Evolutionary conservation across 2,329 filamentous ascomycete genomes (phyloP).

Genomic region (Cladosporium sp.): DNA sequence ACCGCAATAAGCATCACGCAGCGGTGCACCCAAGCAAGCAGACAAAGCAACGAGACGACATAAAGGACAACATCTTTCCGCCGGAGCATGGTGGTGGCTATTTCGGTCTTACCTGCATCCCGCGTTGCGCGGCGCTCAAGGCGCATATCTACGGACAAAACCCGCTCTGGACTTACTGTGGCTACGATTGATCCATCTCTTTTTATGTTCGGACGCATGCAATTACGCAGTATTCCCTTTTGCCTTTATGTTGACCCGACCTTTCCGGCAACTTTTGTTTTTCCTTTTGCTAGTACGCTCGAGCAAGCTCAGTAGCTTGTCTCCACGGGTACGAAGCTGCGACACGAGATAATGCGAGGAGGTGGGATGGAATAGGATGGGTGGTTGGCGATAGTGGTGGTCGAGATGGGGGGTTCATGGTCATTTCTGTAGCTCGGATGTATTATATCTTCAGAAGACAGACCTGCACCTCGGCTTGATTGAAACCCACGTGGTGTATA

Average conservation of each 20-base stretch:
- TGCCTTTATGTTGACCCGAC: not conserved
- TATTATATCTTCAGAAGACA: constrained; percentile 13
- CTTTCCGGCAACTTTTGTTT: constrained; percentile 3
- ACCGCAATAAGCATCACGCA: constrained; percentile 18
- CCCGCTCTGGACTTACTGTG: constrained; percentile 15
- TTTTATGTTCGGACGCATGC: constrained; percentile 9
- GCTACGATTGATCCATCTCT: constrained; percentile 10
- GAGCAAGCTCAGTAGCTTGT: constrained; percentile 1
- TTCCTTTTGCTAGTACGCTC: not conserved
- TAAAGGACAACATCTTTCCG: constrained; percentile 15
- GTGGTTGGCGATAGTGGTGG: not conserved
- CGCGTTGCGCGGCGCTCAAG: constrained; percentile 16
- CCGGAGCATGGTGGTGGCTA: constrained; percentile 6
- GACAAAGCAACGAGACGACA: constrained; percentile 13
- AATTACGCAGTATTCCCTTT: constrained; percentile 15
- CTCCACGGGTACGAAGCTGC: constrained; percentile 6
- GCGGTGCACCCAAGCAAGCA: constrained; percentile 6
- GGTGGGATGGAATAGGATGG: not conserved
- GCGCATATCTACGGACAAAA: constrained; percentile 12
- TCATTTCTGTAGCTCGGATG: constrained; percentile 11
- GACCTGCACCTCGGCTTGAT: not conserved
- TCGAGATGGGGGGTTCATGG: not conserved
- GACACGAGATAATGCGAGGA: constrained; percentile 17
- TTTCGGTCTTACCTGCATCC: constrained; percentile 3
- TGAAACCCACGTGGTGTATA: not conserved